phyloP scores from a whole-genome alignment of 352 stramenopile genomes.

The Phytophthora constricta region DNA sequence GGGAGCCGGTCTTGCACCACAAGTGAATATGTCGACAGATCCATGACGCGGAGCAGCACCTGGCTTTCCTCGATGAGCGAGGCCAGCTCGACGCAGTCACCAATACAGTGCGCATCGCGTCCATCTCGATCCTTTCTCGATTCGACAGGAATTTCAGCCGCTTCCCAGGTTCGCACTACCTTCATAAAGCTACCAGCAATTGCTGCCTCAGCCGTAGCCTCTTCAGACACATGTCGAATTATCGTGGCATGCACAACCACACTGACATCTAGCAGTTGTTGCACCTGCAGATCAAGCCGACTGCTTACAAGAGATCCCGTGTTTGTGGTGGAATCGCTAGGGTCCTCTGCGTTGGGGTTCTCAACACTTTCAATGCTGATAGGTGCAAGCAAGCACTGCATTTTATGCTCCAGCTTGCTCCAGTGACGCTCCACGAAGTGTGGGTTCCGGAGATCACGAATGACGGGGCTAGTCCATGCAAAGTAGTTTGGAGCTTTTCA shows the following conservation, averaged over 20 bases:
- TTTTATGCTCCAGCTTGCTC: slow-evolving; percentile 77
- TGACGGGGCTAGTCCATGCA: slow-evolving; percentile 61
- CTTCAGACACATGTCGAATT: slow-evolving; percentile 73
- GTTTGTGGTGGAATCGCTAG: not conserved
- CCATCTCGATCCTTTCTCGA: slow-evolving; percentile 66
- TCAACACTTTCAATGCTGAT: not conserved
- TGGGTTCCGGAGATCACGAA: slow-evolving; percentile 70
- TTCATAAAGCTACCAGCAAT: slow-evolving; percentile 66
- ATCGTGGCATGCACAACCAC: slow-evolving; percentile 43
- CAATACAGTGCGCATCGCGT: slow-evolving; percentile 57
- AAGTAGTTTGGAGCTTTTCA: slow-evolving; percentile 40
- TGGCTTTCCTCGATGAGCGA: slow-evolving; percentile 75
- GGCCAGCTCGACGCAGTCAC: slow-evolving; percentile 62
- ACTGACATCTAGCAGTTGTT: slow-evolving; percentile 59
- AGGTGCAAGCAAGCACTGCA: slow-evolving; percentile 51
- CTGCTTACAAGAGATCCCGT: not conserved
- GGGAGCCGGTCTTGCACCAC: slow-evolving; percentile 56
- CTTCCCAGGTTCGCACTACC: slow-evolving; percentile 64
- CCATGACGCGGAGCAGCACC: slow-evolving; percentile 75
- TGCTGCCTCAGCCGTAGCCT: slow-evolving; percentile 71
- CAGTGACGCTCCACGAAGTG: slow-evolving; percentile 69
- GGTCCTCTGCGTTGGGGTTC: slow-evolving; percentile 2
- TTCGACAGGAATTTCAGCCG: slow-evolving; percentile 54
- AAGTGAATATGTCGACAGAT: slow-evolving; percentile 71
- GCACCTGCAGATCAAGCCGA: slow-evolving; percentile 49